Base-by-base conservation (phyloP, 495 filamentous ascomycete genomes). In the Penicillium desertorum region DNA sequence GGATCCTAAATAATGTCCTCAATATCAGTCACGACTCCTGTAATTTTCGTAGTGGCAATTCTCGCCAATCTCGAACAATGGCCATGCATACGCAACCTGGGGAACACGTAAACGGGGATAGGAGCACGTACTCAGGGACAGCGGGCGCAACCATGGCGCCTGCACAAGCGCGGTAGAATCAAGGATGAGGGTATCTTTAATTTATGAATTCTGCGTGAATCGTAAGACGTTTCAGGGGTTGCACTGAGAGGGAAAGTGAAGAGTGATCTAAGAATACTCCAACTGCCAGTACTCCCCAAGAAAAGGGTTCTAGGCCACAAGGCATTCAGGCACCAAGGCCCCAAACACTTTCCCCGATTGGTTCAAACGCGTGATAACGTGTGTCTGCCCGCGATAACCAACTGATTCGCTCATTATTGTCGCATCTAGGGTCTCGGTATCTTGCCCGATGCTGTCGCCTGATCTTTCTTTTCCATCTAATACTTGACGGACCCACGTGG, bases 101-200 rank as follows among this genome's bases (percentile, higher is more conserved):
- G 66, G 66, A 72, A 70, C 67, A 74, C 65, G 71, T 74, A 67
- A 62, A 66, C 60, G 53, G 58, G 46, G 57, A 67, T 54, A 63
- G 51, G 65, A 67, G 62, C 48, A 81, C 88, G 65, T 81, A 95
- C 91, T 94, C 91, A 68, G 91, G 90, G 54, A 95, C 89, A 74
- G 89, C 88, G 72, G 90, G 90, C 77, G 85, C 84, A 76, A 93
- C 87, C 90, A 95, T 95, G 66, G 79, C 79, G 78, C 74, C 58
- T 64, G 61, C 63, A 65, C 46, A 53, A 60, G 64, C 62, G 70
- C 63, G 63, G 44, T 23, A 39, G 22, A 39, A 32, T 45, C 20
- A 51, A 54, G 10, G 25, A 39, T 20, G 41, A 52, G 30, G 25
- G n/a, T 57, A 50, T 50, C 25, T 12, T 12, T 30, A 47, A 37